Conservation (phyloP, 2,329 filamentous ascomycete species). For the Pyrenophora seminiperda region DNA sequence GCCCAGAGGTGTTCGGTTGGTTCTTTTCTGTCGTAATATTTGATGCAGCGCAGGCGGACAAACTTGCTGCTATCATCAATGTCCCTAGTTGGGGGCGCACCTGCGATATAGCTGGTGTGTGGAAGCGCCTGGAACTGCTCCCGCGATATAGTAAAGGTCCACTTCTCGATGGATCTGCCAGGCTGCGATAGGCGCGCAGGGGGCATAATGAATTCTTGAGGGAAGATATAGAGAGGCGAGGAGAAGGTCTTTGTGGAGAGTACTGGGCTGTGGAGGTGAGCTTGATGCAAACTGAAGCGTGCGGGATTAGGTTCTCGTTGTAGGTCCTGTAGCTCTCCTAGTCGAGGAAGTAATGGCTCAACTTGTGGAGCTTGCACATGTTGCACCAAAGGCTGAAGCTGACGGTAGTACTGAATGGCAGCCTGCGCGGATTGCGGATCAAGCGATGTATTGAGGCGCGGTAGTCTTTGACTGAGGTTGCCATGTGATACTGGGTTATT, state of each 20-base stretch:
- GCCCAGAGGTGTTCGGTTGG: conserved; percentile 64
- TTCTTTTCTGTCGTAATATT: conserved; percentile 33
- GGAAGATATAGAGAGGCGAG: conserved; percentile 60
- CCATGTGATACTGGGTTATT: not conserved
- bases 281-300: conserved; percentile 62
- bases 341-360: conserved; percentile 43
- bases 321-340: conserved; percentile 40
- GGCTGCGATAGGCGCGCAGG: conserved; percentile 51
- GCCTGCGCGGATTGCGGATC: conserved; percentile 5
- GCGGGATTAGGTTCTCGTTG: conserved; percentile 53
- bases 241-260: conserved; percentile 40
- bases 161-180: conserved; percentile 48
- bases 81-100: conserved; percentile 36
- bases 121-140: conserved; percentile 48
- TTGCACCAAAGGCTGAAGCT: not conserved
- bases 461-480: not conserved
- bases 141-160: conserved; percentile 56
- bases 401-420: conserved; percentile 10
- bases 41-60: conserved; percentile 72
- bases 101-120: conserved; percentile 28
- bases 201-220: conserved; percentile 57
- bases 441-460: not conserved
- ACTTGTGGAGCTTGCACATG: not conserved
- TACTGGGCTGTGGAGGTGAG: conserved; percentile 60
- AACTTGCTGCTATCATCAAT: conserved; percentile 61